Base-by-base conservation (phyloP, 345 rosid species). In the Boechera stricta region DNA sequence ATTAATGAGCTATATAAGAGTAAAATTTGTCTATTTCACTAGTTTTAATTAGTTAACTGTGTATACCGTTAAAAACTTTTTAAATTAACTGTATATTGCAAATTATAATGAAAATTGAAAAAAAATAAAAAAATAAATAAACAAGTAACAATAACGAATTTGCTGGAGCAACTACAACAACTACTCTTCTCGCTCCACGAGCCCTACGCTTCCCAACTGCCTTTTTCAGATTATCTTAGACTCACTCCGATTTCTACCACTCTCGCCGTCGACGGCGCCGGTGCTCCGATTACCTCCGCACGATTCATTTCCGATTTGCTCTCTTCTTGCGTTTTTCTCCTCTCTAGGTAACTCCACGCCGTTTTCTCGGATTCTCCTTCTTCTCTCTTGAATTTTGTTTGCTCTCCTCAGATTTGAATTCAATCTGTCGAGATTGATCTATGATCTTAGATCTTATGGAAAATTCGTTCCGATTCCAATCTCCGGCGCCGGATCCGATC, bases 121-220 rank as follows among this genome's bases (percentile, higher is more conserved):
- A 11, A 3, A 1, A 44, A 16, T 16, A 12, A 41, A 13, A 12
- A 44, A 12, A 11, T 1, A 3, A 42, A 21, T 1, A 42, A 4
- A 13, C 0, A 42, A 41, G 1, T 42, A 41, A 26, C 36, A 44
- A 9, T 5, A 58, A 67, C 79, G 68, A 68, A 59, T 28, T 67
- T 49, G 74, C 45, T 75, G 78, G 73, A 74, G 59, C 52, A 38
- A 68, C 18, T 16, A 49, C 45, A 18, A 67, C 79, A 16, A 31
- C 42, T 39, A 33, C 41, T 2, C 29, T 45, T 67, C 52, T 75
- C 45, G 3, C 51, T 66, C 62, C 74, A 75, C 74, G 74, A 75
- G 68, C 79, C 68, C 44, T 75, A 5, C 62, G 79, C 63, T 68
- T 53, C 74, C 32, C 38, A 76, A 76, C 79, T 60, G 56, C 47